Evolutionary conservation across 306 rosid species (phyloP), one percentile per base, ranked within the genome.

Genomic region (Rosa rugosa): DNA sequence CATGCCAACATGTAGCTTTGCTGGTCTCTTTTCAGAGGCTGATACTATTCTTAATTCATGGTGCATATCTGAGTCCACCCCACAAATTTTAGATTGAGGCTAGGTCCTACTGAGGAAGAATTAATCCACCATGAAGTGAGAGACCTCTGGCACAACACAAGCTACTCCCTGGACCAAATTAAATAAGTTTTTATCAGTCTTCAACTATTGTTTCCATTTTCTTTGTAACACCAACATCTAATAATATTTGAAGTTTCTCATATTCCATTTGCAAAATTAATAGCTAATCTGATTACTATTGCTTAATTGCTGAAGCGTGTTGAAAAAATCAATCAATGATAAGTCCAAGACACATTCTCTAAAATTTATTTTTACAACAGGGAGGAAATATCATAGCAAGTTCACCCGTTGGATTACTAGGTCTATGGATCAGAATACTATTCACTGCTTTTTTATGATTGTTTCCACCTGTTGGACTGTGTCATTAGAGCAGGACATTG

Each of bases 1-100:
- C 88, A 81, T 77, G 83, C 82, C 80, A 85, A 79, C 85, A 77
- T 27, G 95, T 86, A 72, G 77, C 57, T 72, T 75, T 54, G 34
- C n/a, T 34, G 54, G 44, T 77, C 63, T 60, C 49, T 22, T 25
- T 49, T 5, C 10, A 56, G 66, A 59, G 65, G 20, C 7, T 10
- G 49, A 63, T 18, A 75, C 11, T 11, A 57, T 49, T 79, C 22
- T 70, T 8, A 25, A 44, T 59, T 75, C 57, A 17, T 11, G 45
- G 2, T 9, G 22, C 44, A 34, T 13, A 4, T 23, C 25, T 36
- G 67, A 73, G 49, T 44, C 77, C 13, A 54, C n/a, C 22, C n/a
- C 36, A 5, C 8, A 11, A 3, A 27, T 11, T 4, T 36, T 4
- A 57, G 56, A 6, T 38, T 45, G 44, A 44, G n/a, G n/a, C n/a